These are phyloP conservation scores for Penstemon newberryi DNA, from an alignment of 257 asterid species.

Conservation along the genomic window DNA sequence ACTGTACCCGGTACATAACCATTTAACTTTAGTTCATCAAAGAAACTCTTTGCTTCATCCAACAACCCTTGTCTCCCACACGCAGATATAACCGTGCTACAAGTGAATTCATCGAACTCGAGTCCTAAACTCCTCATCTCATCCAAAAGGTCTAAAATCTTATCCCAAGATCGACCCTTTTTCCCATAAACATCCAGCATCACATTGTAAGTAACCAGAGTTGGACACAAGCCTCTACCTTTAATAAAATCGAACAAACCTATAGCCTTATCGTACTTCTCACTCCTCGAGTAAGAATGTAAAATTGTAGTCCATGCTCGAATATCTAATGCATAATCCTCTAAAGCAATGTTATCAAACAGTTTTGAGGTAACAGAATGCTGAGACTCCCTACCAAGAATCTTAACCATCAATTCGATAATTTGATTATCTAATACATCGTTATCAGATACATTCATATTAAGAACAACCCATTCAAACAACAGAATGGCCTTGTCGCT, in stretches of 20 bases:
- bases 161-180: conserved; percentile 80
- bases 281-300: conserved; percentile 81
- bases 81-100: conserved; percentile 92
- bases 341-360: conserved; percentile 71
- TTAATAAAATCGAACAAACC: conserved; percentile 66
- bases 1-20: conserved; percentile 84
- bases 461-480: conserved; percentile 86
- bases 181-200: conserved; percentile 92
- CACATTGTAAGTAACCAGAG: conserved; percentile 87
- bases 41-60: conserved; percentile 81
- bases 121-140: conserved; percentile 75
- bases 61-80: conserved; percentile 91
- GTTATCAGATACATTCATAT: conserved; percentile 40
- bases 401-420: conserved; percentile 74
- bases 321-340: conserved; percentile 65
- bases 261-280: conserved; percentile 78
- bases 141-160: conserved; percentile 64
- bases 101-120: conserved; percentile 86
- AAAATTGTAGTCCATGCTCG: conserved; percentile 82
- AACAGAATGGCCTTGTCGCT: conserved; percentile 69
- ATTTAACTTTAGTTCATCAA: conserved; percentile 60
- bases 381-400: conserved; percentile 92
- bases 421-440: conserved; percentile 67
- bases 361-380: conserved; percentile 63
- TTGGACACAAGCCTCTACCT: conserved; percentile 54